Conservation (phyloP, 129 eudicot genomes). For the sunflower (Helianthus annuus) region HanXRQr2.0-SUNRISE NC_035436.2:141015811-141016310, state of each 20-base stretch:
- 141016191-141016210: conserved; percentile 77
- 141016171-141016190: conserved; percentile 72
- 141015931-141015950: neutral
- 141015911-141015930: neutral
- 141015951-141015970: neutral
- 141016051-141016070: neutral
- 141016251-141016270: conserved; percentile 51
- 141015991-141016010: conserved; percentile 3
- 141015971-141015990: conserved; percentile 6
- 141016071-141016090: conserved; percentile 4
- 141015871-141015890: too few species aligned
- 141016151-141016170: conserved; percentile 84
- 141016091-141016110: conserved; percentile 65
- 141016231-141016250: conserved; percentile 78
- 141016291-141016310: conserved; percentile 91
- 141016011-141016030: neutral
- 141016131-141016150: conserved; percentile 55
- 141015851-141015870: too few species aligned
- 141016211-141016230: conserved; percentile 59
- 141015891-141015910: too few species aligned
- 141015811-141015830: too few species aligned
- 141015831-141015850: too few species aligned
- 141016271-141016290: conserved; percentile 84
- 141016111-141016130: conserved; percentile 72
- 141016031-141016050: conserved; percentile 14